Base-by-base conservation (phyloP, 225 moss, liverwort and hornwort species). In the Ulota crispa region DNA sequence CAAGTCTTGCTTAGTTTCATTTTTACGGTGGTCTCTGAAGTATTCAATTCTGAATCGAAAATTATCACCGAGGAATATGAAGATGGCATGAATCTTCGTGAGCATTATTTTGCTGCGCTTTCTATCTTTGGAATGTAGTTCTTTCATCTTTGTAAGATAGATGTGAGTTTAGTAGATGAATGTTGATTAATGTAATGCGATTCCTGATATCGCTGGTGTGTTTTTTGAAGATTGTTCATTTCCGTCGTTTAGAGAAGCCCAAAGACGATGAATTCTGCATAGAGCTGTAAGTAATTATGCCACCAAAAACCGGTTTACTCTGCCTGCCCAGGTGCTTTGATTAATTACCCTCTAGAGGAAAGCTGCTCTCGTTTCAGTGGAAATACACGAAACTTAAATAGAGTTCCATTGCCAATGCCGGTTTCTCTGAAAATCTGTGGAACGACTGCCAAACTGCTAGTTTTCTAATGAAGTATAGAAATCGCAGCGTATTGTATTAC, bases 221-320 rank as follows among this genome's bases (percentile, higher is more conserved):
- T 81, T 26, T 26, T 16, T 68, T 74, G 80, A 84, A 92, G 92
- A 84, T 88, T 63, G 92, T 94, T 10, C 91, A 85, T 80, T 94
- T 92, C 39, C 92, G 94, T 42, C 88, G 86, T 43, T 52, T 92
- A 71, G 89, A 89, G 83, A 92, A 86, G 77, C 92, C 92, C 59
- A 88, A 88, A 81, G 88, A 89, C n/a, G 91, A 92, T 30, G 92
- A 91, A 20, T 94, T 92, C 80, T 88, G 85, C 76, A 70, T 94
- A 82, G 94, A 91, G 50, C 53, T 94, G 84, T 92, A 88, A 89
- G 92, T 83, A 56, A 14, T 3, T 14, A 32, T 65, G 31, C 78
- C 26, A 77, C 30, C 36, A 32, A 27, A 27, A 72, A 50, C 20
- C 14, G 20, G n/a, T 50, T 24, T 18, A 34, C 24, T 16, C 70